Conservation (phyloP, 257 asterid species). For the Gentiana macrophylla region DNA sequence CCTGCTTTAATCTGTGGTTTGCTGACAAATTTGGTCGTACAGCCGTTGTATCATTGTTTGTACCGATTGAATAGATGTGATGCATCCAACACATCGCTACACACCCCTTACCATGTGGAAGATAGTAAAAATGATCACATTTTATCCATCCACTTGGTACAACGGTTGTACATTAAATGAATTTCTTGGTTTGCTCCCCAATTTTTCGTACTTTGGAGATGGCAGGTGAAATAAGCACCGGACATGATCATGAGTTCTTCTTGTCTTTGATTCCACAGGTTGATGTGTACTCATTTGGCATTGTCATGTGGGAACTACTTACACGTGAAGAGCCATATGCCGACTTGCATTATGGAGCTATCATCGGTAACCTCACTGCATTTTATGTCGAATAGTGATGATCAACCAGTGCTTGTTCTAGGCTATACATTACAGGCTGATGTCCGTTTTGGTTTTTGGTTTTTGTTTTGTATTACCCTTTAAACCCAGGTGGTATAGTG, state of each 20-base stretch:
- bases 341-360: conserved; percentile 91
- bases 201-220: background rate
- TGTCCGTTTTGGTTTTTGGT: no score
- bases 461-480: no score
- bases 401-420: background rate
- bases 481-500: conserved; percentile 74
- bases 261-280: conserved; percentile 35
- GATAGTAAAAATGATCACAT: no score
- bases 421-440: background rate
- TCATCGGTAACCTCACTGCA: conserved; percentile 46
- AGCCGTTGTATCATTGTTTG: no score
- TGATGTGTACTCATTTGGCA: conserved; percentile 90
- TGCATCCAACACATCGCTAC: no score
- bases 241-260: background rate
- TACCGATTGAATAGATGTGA: no score
- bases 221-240: background rate
- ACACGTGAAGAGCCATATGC: conserved; percentile 97
- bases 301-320: conserved; percentile 98
- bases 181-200: no score
- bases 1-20: background rate
- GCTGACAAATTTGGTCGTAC: no score
- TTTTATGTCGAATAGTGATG: background rate
- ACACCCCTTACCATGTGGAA: no score
- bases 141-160: no score
- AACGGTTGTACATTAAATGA: no score